Evolutionary conservation across 2,329 filamentous ascomycete genomes (phyloP).

Genomic region (Pseudogymnoascus sp.): DNA sequence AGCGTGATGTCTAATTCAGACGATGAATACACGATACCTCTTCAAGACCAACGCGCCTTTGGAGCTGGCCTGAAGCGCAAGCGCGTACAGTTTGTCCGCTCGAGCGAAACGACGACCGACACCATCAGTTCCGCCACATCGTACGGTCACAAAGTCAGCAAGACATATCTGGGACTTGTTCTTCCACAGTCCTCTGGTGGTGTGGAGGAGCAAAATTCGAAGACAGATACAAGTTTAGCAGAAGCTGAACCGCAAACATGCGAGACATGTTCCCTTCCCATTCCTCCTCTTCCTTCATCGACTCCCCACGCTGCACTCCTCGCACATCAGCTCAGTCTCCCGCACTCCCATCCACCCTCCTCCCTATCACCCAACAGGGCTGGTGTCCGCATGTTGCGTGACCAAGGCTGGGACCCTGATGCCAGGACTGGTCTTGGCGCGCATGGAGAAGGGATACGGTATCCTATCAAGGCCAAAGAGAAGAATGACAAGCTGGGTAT

Average conservation of each 20-base stretch:
- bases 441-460: constrained; percentile 59
- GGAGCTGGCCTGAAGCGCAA: constrained; percentile 56
- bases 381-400: constrained; percentile 57
- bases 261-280: constrained; percentile 52
- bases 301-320: constrained; percentile 52
- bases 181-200: constrained; percentile 27
- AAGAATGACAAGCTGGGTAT: constrained; percentile 73
- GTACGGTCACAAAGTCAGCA: constrained; percentile 27
- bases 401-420: constrained; percentile 70
- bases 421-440: constrained; percentile 63
- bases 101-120: constrained; percentile 18
- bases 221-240: neutral
- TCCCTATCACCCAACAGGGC: constrained; percentile 62
- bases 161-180: constrained; percentile 61
- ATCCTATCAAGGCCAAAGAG: constrained; percentile 60
- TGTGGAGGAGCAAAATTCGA: neutral
- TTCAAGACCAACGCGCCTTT: constrained; percentile 51
- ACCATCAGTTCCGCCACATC: constrained; percentile 17
- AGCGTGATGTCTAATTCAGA: constrained; percentile 26
- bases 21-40: constrained; percentile 49
- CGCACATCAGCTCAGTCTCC: constrained; percentile 62
- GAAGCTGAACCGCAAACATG: constrained; percentile 32
- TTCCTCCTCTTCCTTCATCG: constrained; percentile 37
- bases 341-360: constrained; percentile 65
- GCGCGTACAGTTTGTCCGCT: constrained; percentile 48